Conservation (phyloP, 768 basidiomycete species). For the Zangia roseola region DNA sequence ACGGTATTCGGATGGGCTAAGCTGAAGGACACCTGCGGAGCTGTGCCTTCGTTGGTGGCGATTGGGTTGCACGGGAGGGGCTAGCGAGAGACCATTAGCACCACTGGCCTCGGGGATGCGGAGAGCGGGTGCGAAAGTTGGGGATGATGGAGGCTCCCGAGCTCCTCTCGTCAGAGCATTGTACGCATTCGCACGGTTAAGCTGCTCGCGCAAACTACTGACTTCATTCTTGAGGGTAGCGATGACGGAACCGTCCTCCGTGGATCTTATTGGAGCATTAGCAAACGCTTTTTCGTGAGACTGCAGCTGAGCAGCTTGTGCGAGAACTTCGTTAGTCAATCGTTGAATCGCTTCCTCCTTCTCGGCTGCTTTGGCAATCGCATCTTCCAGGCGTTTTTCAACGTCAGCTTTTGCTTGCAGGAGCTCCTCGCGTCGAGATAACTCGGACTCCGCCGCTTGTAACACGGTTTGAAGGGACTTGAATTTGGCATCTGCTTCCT, state of each 20-base stretch:
- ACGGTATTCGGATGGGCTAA: slow-evolving; percentile 59
- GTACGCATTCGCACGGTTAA: slow-evolving; percentile 93
- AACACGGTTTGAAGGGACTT: slow-evolving; percentile 73
- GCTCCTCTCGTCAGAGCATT: slow-evolving; percentile 77
- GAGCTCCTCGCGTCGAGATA: slow-evolving; percentile 70
- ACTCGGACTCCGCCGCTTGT: slow-evolving; percentile 66
- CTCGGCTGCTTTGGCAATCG: slow-evolving; percentile 66
- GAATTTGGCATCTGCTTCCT: slow-evolving; percentile 75
- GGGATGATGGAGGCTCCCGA: slow-evolving; percentile 76
- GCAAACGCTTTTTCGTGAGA: slow-evolving; percentile 71
- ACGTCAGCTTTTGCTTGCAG: slow-evolving; percentile 73
- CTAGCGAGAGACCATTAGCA: slow-evolving; percentile 45
- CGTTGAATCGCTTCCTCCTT: slow-evolving; percentile 84
- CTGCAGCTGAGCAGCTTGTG: slow-evolving; percentile 76
- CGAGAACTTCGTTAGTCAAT: slow-evolving; percentile 72
- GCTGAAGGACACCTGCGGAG: slow-evolving; percentile 74
- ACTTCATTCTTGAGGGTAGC: slow-evolving; percentile 90
- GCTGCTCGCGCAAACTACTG: slow-evolving; percentile 87
- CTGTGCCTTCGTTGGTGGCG: slow-evolving; percentile 84
- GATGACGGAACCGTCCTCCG: slow-evolving; percentile 86
- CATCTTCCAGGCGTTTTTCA: slow-evolving; percentile 80
- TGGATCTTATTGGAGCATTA: slow-evolving; percentile 57
- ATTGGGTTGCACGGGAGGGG: slow-evolving; percentile 36
- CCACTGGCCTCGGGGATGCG: slow-evolving; percentile 47
- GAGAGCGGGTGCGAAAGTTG: slow-evolving; percentile 81